These are phyloP conservation scores for Crinitomyces ghanaensis DNA, from an alignment of 805 yeast species.

Conservation along the genomic window DNA sequence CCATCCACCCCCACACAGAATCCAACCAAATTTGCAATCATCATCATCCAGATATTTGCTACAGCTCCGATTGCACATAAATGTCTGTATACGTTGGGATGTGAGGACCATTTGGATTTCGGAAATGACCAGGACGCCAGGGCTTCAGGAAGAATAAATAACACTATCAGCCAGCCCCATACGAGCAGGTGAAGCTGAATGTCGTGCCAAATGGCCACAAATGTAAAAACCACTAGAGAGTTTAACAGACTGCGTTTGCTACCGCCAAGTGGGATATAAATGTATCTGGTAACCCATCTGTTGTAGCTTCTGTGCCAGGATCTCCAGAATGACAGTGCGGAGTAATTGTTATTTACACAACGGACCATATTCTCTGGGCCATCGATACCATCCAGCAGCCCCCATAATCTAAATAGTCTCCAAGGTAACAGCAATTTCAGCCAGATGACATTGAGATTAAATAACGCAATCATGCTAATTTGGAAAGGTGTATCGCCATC, in stretches of 20 bases:
- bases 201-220: conserved; percentile 98
- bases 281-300: conserved; percentile 78
- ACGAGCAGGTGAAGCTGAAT: conserved; percentile 72
- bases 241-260: conserved; percentile 58
- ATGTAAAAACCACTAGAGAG: conserved; percentile 76
- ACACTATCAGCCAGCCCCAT: conserved; percentile 94
- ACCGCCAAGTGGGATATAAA: conserved; percentile 90
- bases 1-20: conserved; percentile 92
- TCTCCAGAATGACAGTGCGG: conserved; percentile 94
- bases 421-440: conserved; percentile 86
- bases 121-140: conserved; percentile 39
- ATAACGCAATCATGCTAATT: conserved; percentile 86
- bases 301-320: conserved; percentile 97
- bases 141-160: conserved; percentile 81
- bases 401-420: conserved; percentile 92
- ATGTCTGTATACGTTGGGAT: conserved; percentile 70
- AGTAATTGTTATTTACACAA: conserved; percentile 88
- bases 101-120: conserved; percentile 27
- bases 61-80: conserved; percentile 83
- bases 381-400: conserved; percentile 82
- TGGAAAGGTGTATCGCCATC: conserved; percentile 80
- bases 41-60: conserved; percentile 91
- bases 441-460: conserved; percentile 88
- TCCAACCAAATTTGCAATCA: conserved; percentile 90
- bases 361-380: conserved; percentile 97